phyloP scores from a whole-genome alignment of 495 filamentous ascomycete genomes.

The Hypomontagnella submonticulosa region DNA sequence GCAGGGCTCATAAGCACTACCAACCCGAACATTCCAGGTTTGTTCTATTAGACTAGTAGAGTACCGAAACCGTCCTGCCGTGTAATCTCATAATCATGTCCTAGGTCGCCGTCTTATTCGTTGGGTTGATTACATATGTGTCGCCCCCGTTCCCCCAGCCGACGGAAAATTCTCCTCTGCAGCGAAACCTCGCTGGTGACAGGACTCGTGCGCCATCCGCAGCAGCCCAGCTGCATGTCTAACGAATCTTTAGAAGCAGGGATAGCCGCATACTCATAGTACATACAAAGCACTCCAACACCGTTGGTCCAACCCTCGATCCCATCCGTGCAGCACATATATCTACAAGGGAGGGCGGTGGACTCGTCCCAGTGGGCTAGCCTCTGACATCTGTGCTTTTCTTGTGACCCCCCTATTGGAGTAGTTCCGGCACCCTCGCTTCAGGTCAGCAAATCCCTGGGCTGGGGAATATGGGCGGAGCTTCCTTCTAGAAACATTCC shows the following conservation, averaged over 20 bases:
- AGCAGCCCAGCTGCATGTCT: slow-evolving; percentile 19
- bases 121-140: slow-evolving; percentile 4
- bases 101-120: slow-evolving; percentile 17
- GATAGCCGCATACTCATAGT: not conserved
- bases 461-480: slow-evolving; percentile 34
- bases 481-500: slow-evolving; percentile 45
- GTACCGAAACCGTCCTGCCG: slow-evolving; percentile 44
- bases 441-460: slow-evolving; percentile 11
- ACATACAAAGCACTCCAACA: slow-evolving; percentile 7
- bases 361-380: not conserved
- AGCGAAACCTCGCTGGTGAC: slow-evolving; percentile 23
- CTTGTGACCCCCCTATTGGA: slow-evolving; percentile 18
- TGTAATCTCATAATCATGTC: slow-evolving; percentile 27
- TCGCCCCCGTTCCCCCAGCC: slow-evolving; percentile 8
- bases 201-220: slow-evolving; percentile 25
- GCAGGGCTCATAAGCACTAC: slow-evolving; percentile 41
- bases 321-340: slow-evolving; percentile 19
- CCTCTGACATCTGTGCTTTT: slow-evolving; percentile 25
- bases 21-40: slow-evolving; percentile 30
- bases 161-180: slow-evolving; percentile 37
- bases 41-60: slow-evolving; percentile 40
- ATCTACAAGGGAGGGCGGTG: slow-evolving; percentile 10
- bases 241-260: slow-evolving; percentile 24
- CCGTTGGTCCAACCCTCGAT: slow-evolving; percentile 27
- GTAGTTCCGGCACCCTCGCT: slow-evolving; percentile 17